These are phyloP conservation scores for Trichophyton equinum DNA, from an alignment of 2,329 filamentous ascomycete species.

Conservation along the genomic window DNA sequence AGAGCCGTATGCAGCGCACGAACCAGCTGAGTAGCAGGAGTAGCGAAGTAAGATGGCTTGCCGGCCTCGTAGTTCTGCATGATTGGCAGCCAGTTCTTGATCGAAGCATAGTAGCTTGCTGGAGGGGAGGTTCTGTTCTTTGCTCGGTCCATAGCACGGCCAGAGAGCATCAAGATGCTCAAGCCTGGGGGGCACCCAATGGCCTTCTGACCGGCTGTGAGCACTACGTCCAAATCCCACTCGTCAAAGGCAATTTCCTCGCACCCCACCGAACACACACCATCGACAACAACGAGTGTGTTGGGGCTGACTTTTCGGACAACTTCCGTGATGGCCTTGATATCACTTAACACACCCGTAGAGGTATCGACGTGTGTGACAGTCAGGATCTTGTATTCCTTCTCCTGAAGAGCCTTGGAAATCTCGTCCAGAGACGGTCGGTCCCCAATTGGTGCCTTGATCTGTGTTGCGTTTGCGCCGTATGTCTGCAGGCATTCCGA, in stretches of 20 bases:
- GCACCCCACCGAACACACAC: slow-evolving; percentile 90
- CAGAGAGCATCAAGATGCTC: slow-evolving; percentile 88
- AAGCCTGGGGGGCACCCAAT: slow-evolving; percentile 91
- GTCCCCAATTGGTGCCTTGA: slow-evolving; percentile 79
- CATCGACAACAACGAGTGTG: slow-evolving; percentile 84
- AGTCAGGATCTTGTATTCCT: slow-evolving; percentile 86
- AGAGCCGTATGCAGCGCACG: slow-evolving; percentile 85
- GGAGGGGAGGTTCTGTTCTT: slow-evolving; percentile 70
- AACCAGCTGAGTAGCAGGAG: slow-evolving; percentile 84
- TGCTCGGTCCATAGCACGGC: slow-evolving; percentile 68
- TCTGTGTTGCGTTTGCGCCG: slow-evolving; percentile 75
- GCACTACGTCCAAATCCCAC: slow-evolving; percentile 82
- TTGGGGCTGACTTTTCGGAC: slow-evolving; percentile 80
- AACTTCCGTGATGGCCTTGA: slow-evolving; percentile 69
- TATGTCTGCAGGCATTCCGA: slow-evolving; percentile 86
- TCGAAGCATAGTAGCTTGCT: slow-evolving; percentile 82
- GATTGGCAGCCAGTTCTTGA: slow-evolving; percentile 96
- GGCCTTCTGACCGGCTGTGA: slow-evolving; percentile 93
- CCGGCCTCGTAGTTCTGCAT: slow-evolving; percentile 99
- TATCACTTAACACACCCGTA: slow-evolving; percentile 85
- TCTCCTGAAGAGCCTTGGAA: slow-evolving; percentile 75
- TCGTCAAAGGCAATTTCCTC: slow-evolving; percentile 95
- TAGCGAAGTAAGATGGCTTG: slow-evolving; percentile 97
- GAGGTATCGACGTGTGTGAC: slow-evolving; percentile 97
- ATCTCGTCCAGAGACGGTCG: slow-evolving; percentile 77